phyloP scores from a whole-genome alignment of 108 stramenopile genomes.

The Cyclotella distinguenda region DNA sequence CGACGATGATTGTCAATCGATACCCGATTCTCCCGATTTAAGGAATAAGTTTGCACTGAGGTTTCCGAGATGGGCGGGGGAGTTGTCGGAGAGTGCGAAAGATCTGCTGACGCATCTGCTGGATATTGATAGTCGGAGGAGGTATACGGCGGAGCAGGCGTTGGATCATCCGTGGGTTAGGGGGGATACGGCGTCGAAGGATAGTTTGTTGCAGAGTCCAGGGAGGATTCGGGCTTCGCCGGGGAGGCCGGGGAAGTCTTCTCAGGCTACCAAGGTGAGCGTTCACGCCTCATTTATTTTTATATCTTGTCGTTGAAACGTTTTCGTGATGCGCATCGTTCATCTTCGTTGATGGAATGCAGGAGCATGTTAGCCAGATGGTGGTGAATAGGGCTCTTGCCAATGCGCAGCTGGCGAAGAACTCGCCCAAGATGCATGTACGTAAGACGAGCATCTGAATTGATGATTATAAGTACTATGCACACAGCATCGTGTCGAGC shows the following conservation, averaged over 20 bases:
- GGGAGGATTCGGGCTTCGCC: constrained; percentile 73
- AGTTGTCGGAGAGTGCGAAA: constrained; percentile 87
- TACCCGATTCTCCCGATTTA: constrained; percentile 74
- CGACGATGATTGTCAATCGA: constrained; percentile 91
- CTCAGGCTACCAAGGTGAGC: constrained; percentile 38
- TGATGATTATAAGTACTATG: too few species aligned
- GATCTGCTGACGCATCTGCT: constrained; percentile 90
- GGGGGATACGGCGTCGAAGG: constrained; percentile 70
- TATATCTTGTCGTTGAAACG: neutral
- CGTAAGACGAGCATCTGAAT: constrained; percentile 41
- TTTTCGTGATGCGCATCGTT: too few species aligned
- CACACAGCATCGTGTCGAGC: too few species aligned
- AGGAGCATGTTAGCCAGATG: constrained; percentile 50
- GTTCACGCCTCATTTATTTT: neutral
- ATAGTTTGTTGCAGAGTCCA: constrained; percentile 79
- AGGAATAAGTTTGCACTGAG: constrained; percentile 84
- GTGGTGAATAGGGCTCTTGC: constrained; percentile 48
- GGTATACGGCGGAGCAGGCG: constrained; percentile 94
- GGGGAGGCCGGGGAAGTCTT: constrained; percentile 24
- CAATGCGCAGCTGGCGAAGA: constrained; percentile 44
- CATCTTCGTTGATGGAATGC: too few species aligned
- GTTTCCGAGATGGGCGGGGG: constrained; percentile 94
- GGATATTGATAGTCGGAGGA: constrained; percentile 76
- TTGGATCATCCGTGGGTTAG: constrained; percentile 95
- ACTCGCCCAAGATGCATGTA: constrained; percentile 37